Evolutionary conservation across 2,329 filamentous ascomycete species (phyloP).

Genomic region (Fusarium duplospermum): DNA sequence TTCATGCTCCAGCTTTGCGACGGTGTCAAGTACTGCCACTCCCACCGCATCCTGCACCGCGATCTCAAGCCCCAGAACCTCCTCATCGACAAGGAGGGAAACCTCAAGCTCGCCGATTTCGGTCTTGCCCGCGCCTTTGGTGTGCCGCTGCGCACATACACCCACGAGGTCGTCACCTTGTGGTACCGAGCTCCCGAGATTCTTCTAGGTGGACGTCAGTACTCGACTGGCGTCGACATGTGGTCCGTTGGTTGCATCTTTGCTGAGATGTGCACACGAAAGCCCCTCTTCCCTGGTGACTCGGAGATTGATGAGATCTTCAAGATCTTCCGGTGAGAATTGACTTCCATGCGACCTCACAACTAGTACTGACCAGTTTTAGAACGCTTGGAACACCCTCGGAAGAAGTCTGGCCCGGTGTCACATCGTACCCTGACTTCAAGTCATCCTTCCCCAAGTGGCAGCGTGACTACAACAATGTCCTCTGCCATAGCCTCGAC

Average conservation of each 20-base stretch:
- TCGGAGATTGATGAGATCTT: conserved; percentile 69
- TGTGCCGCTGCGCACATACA: conserved; percentile 90
- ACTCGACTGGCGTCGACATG: conserved; percentile 95
- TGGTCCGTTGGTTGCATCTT: conserved; percentile 97
- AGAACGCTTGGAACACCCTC: conserved; percentile 85
- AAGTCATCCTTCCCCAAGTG: conserved; percentile 94
- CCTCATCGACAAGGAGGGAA: conserved; percentile 86
- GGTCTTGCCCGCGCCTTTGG: conserved; percentile 90
- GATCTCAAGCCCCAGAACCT: conserved; percentile 93
- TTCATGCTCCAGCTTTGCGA: conserved; percentile 92
- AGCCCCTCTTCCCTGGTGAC: conserved; percentile 91
- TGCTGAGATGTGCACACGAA: conserved; percentile 95
- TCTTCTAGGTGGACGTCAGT: conserved; percentile 88
- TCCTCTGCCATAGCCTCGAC: conserved; percentile 79
- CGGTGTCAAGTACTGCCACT: conserved; percentile 89
- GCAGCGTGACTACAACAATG: conserved; percentile 74
- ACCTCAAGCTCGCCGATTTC: conserved; percentile 91
- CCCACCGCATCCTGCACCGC: conserved; percentile 86
- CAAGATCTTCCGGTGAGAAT: conserved; percentile 75
- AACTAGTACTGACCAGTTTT: conserved; percentile 15
- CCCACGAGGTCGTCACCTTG: conserved; percentile 93
- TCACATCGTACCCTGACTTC: conserved; percentile 95
- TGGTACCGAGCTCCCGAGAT: conserved; percentile 96
- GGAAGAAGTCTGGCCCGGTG: conserved; percentile 87
- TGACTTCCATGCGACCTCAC: background rate